Percentiles rank a stretch among this genome's conserved stretches.
phyloP scores from a whole-genome alignment of 106 monocot species.

The Dendrobium nobile region DNA sequence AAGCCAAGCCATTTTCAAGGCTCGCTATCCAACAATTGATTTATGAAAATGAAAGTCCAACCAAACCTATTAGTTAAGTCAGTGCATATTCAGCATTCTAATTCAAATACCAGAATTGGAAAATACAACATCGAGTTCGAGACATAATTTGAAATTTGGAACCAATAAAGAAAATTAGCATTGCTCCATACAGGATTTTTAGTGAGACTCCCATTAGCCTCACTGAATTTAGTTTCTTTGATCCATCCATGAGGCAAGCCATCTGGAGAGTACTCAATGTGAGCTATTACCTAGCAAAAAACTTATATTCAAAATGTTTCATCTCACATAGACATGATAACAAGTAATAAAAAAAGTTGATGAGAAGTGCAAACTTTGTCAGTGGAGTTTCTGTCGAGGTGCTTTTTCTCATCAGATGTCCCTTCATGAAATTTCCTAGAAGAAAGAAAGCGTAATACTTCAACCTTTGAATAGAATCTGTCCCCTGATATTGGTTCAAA shows the following conservation, averaged over 20 bases:
- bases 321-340: background rate
- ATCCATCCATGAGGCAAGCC: conserved; percentile 53
- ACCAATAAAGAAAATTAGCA: too few species aligned
- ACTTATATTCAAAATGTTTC: background rate
- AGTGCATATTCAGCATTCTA: too few species aligned
- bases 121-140: too few species aligned
- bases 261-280: conserved; percentile 25
- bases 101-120: too few species aligned
- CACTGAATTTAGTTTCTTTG: conserved; percentile 25
- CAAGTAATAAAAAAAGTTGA: conserved; percentile 18
- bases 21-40: too few species aligned
- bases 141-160: too few species aligned
- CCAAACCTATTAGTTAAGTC: too few species aligned
- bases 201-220: too few species aligned
- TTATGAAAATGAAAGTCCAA: too few species aligned
- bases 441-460: conserved; percentile 29
- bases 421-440: conserved; percentile 1
- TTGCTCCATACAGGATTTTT: too few species aligned
- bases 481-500: conserved; percentile 30
- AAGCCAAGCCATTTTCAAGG: too few species aligned
- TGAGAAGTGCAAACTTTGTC: conserved; percentile 20
- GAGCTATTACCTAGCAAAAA: conserved; percentile 21
- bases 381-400: background rate
- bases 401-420: conserved; percentile 6
- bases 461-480: conserved; percentile 40